Conservation (phyloP, 2,329 filamentous ascomycete genomes). For the Cryphonectria carpinicola region DNA sequence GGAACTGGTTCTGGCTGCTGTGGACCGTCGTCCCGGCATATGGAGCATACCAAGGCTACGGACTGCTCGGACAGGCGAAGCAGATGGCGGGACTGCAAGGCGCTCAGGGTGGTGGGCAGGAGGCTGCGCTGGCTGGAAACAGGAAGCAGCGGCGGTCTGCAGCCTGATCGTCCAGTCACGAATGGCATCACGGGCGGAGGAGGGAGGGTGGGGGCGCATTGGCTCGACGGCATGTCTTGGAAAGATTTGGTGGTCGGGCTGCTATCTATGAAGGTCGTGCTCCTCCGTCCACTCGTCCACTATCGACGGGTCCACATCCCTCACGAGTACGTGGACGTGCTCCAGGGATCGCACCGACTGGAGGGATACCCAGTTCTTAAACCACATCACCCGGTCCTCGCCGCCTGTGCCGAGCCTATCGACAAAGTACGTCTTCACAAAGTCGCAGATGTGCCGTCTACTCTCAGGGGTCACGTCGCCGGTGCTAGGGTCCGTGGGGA, state of each 20-base stretch:
- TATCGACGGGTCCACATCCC: conserved; percentile 54
- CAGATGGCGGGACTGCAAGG: conserved; percentile 55
- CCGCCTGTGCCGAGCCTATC: conserved; percentile 55
- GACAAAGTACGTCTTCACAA: conserved; percentile 71
- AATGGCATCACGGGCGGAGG: not conserved
- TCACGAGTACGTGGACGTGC: conserved; percentile 81
- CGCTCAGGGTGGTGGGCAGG: conserved; percentile 38
- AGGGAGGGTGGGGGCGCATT: not conserved
- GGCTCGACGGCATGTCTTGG: not conserved
- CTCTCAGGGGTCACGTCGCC: conserved; percentile 75
- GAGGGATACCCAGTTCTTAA: conserved; percentile 89
- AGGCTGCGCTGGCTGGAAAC: conserved; percentile 49
- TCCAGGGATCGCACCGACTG: conserved; percentile 88
- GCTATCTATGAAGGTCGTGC: conserved; percentile 43
- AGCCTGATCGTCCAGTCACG: conserved; percentile 38
- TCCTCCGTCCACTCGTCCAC: conserved; percentile 59
- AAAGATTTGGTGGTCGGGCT: not conserved
- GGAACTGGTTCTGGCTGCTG: conserved; percentile 72
- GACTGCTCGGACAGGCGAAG: conserved; percentile 57
- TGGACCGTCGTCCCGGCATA: conserved; percentile 61
- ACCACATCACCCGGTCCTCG: conserved; percentile 72
- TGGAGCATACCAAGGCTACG: conserved; percentile 57
- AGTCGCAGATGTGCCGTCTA: conserved; percentile 66
- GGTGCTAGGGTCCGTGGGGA: conserved; percentile 70
- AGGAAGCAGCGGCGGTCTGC: conserved; percentile 58